Evolutionary conservation across 192 early-diverging fungal species (phyloP), one percentile per base, ranked within the genome.

Genomic region (Coemansia asiatica): DNA sequence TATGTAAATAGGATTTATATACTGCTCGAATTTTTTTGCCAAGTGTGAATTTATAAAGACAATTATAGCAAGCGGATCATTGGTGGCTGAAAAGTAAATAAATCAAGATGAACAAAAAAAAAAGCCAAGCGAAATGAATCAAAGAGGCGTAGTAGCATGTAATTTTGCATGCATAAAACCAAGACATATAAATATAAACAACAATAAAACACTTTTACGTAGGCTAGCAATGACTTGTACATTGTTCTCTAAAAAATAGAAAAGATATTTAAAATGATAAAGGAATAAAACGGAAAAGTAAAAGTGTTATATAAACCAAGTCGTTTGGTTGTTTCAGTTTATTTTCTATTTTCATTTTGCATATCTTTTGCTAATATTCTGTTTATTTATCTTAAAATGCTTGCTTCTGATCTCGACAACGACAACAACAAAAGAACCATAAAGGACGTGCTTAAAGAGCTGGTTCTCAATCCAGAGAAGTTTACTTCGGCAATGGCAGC

Each of bases 401-500:
- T 54, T 23, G 25, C 22, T 9, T 36, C 56, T 6, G 35, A 57
- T 8, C 8, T 13, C n/a, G 25, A 22, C 13, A 36, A 28, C n/a
- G 25, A 22, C 13, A 36, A 28, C 3, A 21, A 6, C 15, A 22
- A 13, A 29, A 38, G 60, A n/a, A 19, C 61, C 28, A 66, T 87
- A 18, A 76, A 81, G 46, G 62, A 76, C n/a, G 85, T 90, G 33
- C 81, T 94, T 64, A 90, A 92, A 66, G 83, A 67, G 6, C 82
- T 95, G 6, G 68, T 89, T 35, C 73, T 84, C 27, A 53, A 83
- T n/a, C 90, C 94, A 4, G 60, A 84, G 16, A 59, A 70, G 12
- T 88, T 92, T 59, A 86, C 87, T 9, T 54, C 86, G 1, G 71
- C 80, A 6, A 77, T 90, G 53, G 91, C 86, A 1, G 72, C 81